phyloP scores from a whole-genome alignment of 202 grass and related monocot species.

The Eragrostis tef region DNA sequence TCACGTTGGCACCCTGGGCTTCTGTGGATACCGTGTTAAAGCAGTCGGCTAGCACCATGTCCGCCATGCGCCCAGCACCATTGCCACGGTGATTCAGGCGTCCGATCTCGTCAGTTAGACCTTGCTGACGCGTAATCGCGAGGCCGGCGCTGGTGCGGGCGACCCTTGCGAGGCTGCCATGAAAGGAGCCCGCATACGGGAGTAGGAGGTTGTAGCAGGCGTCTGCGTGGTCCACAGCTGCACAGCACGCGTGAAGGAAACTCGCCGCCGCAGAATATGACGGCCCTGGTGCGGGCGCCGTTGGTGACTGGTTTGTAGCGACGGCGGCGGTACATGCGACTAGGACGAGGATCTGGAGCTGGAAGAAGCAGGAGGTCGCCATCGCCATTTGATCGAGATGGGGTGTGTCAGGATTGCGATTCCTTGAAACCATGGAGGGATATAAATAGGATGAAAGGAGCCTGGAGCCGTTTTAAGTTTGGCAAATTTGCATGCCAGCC shows the following conservation, averaged over 20 bases:
- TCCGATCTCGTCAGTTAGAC: background rate
- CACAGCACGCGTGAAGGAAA: background rate
- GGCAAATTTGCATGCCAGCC: too few relatives aligned
- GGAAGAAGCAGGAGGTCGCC: background rate
- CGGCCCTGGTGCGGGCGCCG: background rate
- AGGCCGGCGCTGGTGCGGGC: background rate
- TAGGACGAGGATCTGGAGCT: background rate
- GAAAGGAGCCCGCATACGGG: background rate
- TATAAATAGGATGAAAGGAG: too few relatives aligned
- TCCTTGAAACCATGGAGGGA: too few relatives aligned
- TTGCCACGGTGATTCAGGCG: background rate
- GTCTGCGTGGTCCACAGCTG: background rate
- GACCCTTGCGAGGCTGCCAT: background rate
- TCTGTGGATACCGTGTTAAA: background rate
- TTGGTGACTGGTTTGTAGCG: background rate
- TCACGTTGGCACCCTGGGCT: background rate
- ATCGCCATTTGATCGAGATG: background rate
- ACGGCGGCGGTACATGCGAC: background rate
- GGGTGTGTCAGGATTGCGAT: too few relatives aligned
- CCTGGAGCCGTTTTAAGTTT: too few relatives aligned
- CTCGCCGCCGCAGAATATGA: background rate
- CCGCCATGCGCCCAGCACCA: background rate
- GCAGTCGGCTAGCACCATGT: background rate
- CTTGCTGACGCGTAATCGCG: background rate
- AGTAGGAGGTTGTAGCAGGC: background rate